Evolutionary conservation across 805 yeast species (phyloP).

Genomic region (Zygosaccharomyces lentus): DNA sequence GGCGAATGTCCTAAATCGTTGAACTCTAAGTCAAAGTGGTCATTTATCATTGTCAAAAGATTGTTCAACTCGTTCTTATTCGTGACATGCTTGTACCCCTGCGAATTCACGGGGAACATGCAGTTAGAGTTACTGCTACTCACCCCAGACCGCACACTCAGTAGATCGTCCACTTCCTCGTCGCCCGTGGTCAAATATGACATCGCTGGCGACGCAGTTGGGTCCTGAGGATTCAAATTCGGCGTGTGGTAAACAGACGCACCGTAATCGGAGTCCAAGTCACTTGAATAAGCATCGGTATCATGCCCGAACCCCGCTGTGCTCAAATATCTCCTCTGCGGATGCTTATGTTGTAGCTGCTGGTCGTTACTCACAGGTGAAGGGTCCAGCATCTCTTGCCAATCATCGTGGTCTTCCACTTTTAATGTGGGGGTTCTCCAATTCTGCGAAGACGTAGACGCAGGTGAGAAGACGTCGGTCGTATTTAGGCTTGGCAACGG

Average conservation of each 20-base stretch:
- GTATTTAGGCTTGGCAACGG: slow-evolving; percentile 2
- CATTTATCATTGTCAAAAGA: slow-evolving; percentile 10
- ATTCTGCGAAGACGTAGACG: slow-evolving; percentile 14
- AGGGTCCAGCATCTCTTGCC: slow-evolving; percentile 12
- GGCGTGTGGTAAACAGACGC: slow-evolving; percentile 18
- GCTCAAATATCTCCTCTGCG: slow-evolving; percentile 6
- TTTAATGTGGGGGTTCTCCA: slow-evolving; percentile 22
- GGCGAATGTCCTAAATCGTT: slow-evolving; percentile 7
- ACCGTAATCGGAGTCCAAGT: slow-evolving; percentile 12
- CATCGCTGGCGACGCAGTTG: slow-evolving; percentile 27
- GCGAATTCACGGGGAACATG: slow-evolving; percentile 24
- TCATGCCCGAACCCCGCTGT: slow-evolving; percentile 8
- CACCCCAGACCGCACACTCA: slow-evolving; percentile 28
- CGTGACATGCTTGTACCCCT: slow-evolving; percentile 26
- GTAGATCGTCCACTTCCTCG: slow-evolving; percentile 28
- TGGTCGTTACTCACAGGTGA: slow-evolving; percentile 9
- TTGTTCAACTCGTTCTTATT: slow-evolving; percentile 25
- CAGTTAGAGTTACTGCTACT: slow-evolving; percentile 21
- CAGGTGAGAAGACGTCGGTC: slow-evolving; percentile 14
- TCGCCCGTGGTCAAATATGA: slow-evolving; percentile 26
- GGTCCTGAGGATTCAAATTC: slow-evolving; percentile 19
- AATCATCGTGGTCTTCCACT: slow-evolving; percentile 15
- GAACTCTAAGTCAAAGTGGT: slow-evolving; percentile 9
- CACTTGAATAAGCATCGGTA: slow-evolving; percentile 12
- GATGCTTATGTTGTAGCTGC: slow-evolving; percentile 1